These are phyloP conservation scores for Nematodospora valgi DNA, from an alignment of 805 yeast species.

Conservation along the genomic window DNA sequence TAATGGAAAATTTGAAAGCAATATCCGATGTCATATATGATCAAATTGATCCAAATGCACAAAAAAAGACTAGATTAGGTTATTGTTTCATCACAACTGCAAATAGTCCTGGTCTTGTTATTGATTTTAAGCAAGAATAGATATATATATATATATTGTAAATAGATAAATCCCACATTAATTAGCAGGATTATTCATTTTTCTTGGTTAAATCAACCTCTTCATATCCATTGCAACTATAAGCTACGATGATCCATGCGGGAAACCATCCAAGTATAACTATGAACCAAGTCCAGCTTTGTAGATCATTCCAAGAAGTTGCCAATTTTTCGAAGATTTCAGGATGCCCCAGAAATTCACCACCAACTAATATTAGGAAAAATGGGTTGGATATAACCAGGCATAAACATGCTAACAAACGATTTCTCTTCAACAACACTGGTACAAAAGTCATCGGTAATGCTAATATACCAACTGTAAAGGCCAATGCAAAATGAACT, in stretches of 20 bases:
- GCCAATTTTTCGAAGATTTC: constrained; percentile 50
- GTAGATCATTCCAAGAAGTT: constrained; percentile 62
- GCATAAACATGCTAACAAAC: constrained; percentile 28
- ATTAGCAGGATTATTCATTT: background rate
- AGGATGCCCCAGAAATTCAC: constrained; percentile 30
- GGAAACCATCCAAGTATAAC: constrained; percentile 79
- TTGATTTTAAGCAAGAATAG: constrained; percentile 31
- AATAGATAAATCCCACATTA: background rate
- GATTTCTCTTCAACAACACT: constrained; percentile 14
- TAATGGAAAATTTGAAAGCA: constrained; percentile 65
- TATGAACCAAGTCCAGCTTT: constrained; percentile 84
- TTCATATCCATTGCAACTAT: constrained; percentile 3
- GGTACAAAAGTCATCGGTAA: constrained; percentile 70
- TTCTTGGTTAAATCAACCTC: constrained; percentile 1
- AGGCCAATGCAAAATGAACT: constrained; percentile 80
- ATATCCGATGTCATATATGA: constrained; percentile 59
- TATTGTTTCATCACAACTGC: constrained; percentile 66
- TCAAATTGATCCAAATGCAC: constrained; percentile 41
- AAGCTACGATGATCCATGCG: constrained; percentile 54
- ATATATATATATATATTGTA: background rate
- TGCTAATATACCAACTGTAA: constrained; percentile 64
- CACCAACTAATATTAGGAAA: constrained; percentile 22
- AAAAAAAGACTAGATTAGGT: constrained; percentile 69
- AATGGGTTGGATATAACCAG: constrained; percentile 53
- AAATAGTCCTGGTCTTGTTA: constrained; percentile 75